These are phyloP conservation scores for Parachaetomium inaequale DNA, from an alignment of 495 filamentous ascomycete species.

Conservation along the genomic window DNA sequence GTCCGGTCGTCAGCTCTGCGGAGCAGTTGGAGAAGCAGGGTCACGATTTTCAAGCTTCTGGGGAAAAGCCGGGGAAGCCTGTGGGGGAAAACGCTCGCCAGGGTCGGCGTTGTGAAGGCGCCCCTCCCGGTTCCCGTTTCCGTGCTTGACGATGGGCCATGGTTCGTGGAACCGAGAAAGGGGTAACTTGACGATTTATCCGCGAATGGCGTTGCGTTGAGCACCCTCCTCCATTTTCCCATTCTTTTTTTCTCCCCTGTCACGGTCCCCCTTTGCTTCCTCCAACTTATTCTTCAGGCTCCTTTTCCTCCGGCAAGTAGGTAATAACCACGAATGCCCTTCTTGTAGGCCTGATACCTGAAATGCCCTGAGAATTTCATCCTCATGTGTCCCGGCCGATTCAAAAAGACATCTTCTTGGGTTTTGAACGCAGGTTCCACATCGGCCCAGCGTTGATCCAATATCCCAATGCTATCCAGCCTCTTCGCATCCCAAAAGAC, in stretches of 20 bases:
- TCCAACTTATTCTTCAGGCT: not conserved
- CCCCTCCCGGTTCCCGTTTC: not conserved
- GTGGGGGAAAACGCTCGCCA: not conserved
- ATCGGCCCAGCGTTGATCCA: no score
- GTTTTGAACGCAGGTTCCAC: no score
- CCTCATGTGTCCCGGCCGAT: no score
- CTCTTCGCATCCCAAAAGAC: no score
- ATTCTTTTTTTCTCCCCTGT: no score
- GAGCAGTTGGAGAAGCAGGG: not conserved
- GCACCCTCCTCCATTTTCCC: not conserved
- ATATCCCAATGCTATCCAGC: no score
- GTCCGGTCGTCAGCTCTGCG: not conserved
- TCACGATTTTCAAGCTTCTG: not conserved
- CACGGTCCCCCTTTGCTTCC: no score
- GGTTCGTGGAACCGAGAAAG: constrained; percentile 4
- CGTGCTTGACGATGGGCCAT: not conserved
- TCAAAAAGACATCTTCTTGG: no score
- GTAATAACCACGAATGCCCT: no score
- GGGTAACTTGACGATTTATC: not conserved
- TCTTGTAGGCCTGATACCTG: no score
- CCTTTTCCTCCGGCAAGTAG: no score
- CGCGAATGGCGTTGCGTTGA: constrained; percentile 2
- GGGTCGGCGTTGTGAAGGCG: not conserved
- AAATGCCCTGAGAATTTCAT: no score
- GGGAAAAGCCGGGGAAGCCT: not conserved